These are phyloP conservation scores for Phytophthora sansomeana DNA, from an alignment of 352 stramenopile genomes.

Conservation along the genomic window DNA sequence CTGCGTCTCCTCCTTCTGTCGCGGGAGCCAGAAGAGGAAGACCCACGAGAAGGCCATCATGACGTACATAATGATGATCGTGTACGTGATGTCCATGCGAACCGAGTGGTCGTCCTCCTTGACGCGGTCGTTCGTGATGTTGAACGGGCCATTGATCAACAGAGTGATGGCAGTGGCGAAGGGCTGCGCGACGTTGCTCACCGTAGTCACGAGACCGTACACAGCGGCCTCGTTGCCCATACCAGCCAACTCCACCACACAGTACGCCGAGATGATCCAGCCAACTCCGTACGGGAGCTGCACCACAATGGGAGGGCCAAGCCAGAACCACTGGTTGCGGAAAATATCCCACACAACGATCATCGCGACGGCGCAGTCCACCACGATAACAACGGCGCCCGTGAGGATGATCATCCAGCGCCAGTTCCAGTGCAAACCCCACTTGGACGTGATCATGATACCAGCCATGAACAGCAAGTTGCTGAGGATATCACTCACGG, in stretches of 20 bases:
- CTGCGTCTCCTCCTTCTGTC: conserved; percentile 50
- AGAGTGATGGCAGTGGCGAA: conserved; percentile 36
- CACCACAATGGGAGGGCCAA: conserved; percentile 45
- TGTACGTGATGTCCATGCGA: conserved; percentile 41
- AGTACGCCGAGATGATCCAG: conserved; percentile 48
- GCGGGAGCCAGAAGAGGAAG: conserved; percentile 42
- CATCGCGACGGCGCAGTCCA: conserved; percentile 32
- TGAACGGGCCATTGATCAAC: conserved; percentile 32
- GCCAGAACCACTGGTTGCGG: conserved; percentile 50
- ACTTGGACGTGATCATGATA: conserved; percentile 47
- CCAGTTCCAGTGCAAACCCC: conserved; percentile 48
- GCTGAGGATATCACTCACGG: conserved; percentile 37
- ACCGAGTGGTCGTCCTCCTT: conserved; percentile 35
- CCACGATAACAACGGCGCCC: conserved; percentile 24
- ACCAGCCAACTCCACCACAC: conserved; percentile 28
- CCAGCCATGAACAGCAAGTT: conserved; percentile 39
- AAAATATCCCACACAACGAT: conserved; percentile 44
- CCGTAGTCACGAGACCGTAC: conserved; percentile 39
- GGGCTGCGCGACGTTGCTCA: conserved; percentile 30
- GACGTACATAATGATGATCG: conserved; percentile 44
- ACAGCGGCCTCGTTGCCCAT: conserved; percentile 39
- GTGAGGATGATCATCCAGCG: conserved; percentile 40
- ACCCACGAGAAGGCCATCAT: conserved; percentile 45
- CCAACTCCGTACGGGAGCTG: conserved; percentile 52
- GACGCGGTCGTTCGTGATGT: conserved; percentile 40